Evolutionary conservation across 768 basidiomycete genomes (phyloP).

Genomic region (Pleurotus platypus): DNA sequence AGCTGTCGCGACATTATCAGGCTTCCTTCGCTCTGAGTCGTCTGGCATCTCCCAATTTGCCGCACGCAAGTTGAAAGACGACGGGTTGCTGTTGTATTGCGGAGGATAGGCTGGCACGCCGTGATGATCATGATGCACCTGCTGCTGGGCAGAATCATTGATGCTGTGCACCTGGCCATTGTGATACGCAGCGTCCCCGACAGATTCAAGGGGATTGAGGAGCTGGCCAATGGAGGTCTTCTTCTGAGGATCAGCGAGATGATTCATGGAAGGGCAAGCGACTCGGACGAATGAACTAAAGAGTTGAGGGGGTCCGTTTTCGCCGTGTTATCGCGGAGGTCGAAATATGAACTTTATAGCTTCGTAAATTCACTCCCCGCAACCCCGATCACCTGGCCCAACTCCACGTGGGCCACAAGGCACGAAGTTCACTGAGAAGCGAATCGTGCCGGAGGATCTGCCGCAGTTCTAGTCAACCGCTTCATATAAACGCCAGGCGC

Average conservation of each 20-base stretch:
- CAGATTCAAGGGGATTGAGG: slow-evolving; percentile 12
- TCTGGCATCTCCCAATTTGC: slow-evolving; percentile 47
- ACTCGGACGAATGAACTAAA: slow-evolving; percentile 1
- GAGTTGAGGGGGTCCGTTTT: neutral
- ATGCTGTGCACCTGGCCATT: neutral
- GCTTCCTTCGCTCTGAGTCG: slow-evolving; percentile 31
- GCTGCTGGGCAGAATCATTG: slow-evolving; percentile 2
- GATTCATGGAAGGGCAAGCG: slow-evolving; percentile 9
- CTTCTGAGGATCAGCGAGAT: slow-evolving; percentile 14
- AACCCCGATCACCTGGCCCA: slow-evolving; percentile 5
- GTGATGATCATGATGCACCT: slow-evolving; percentile 10
- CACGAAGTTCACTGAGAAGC: neutral
- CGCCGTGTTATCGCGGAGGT: slow-evolving; percentile 9
- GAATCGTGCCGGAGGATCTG: neutral
- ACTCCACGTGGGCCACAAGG: neutral
- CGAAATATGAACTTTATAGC: slow-evolving; percentile 10
- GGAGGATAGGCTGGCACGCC: slow-evolving; percentile 8
- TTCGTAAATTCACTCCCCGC: slow-evolving; percentile 8
- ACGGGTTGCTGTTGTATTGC: slow-evolving; percentile 17
- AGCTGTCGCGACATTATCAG: slow-evolving; percentile 30
- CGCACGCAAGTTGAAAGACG: slow-evolving; percentile 54
- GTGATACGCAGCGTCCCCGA: neutral
- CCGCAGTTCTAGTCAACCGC: neutral
- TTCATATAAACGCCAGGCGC: too few relatives aligned
- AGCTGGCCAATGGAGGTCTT: slow-evolving; percentile 16